Evolutionary conservation across 176 grass and related monocot species (phyloP).

Genomic region (Aechmea fasciata): DNA sequence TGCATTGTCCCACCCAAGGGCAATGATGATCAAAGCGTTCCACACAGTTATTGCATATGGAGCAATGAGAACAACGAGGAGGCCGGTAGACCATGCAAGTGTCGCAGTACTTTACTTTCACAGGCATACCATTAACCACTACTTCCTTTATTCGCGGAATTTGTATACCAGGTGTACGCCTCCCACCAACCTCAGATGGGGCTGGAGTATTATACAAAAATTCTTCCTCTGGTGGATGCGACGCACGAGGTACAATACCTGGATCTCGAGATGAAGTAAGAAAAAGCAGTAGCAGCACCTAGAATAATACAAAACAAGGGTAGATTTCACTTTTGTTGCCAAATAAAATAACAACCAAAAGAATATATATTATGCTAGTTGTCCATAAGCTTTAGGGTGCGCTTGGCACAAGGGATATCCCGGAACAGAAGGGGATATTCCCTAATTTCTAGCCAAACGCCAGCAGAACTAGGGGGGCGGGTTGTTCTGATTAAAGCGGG

Average conservation of each 20-base stretch:
- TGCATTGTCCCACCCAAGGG: constrained; percentile 92
- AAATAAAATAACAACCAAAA: background rate
- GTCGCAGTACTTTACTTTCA: constrained; percentile 95
- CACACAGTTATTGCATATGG: constrained; percentile 90
- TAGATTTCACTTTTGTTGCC: background rate
- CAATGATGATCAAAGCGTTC: constrained; percentile 96
- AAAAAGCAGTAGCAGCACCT: constrained; percentile 85
- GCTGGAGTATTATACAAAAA: constrained; percentile 54
- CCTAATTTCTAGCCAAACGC: no score
- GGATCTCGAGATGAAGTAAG: constrained; percentile 91
- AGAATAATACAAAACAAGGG: constrained; percentile 16
- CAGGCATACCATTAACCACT: constrained; percentile 48
- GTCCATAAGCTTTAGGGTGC: no score
- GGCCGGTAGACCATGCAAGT: constrained; percentile 94
- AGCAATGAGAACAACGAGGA: constrained; percentile 82
- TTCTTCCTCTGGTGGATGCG: constrained; percentile 77
- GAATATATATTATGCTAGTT: no score
- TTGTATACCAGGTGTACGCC: constrained; percentile 53
- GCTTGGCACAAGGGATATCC: no score
- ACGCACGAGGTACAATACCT: constrained; percentile 77
- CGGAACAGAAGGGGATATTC: no score
- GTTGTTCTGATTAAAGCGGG: no score
- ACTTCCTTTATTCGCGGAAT: constrained; percentile 72
- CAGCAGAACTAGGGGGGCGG: no score
- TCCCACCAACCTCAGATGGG: constrained; percentile 24